These are phyloP conservation scores for Coffea eugenioides DNA, from an alignment of 257 asterid genomes.

Conservation along the genomic window DNA sequence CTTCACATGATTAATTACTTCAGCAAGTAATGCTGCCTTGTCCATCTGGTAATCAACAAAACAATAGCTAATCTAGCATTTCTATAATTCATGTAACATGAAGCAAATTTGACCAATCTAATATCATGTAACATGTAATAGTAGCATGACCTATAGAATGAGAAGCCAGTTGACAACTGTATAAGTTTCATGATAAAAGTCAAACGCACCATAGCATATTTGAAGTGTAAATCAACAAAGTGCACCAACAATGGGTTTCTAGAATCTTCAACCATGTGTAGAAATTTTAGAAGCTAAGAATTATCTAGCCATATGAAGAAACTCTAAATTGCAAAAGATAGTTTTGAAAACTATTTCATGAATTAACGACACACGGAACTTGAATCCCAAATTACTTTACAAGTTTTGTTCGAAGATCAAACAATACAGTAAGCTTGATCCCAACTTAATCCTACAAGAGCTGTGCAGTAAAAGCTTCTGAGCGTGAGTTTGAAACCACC, in stretches of 20 bases:
- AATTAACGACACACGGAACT: not conserved
- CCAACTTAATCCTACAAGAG: not conserved
- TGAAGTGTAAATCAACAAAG: not conserved
- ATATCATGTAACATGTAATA: not conserved
- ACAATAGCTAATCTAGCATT: not conserved
- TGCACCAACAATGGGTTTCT: not conserved
- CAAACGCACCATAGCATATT: not conserved
- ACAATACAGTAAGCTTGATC: not conserved
- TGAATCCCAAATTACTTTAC: not conserved
- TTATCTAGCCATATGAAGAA: too few species aligned
- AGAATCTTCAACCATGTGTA: not conserved
- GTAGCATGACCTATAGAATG: not conserved
- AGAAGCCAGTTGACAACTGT: not conserved
- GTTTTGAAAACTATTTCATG: not conserved
- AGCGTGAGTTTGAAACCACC: not conserved
- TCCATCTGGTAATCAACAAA: slow-evolving; percentile 54
- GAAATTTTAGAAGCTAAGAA: not conserved
- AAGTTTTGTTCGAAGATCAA: not conserved
- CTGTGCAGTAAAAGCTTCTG: not conserved
- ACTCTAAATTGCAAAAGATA: not conserved
- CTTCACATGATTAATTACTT: slow-evolving; percentile 64
- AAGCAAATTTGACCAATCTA: not conserved
- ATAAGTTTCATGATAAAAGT: not conserved
- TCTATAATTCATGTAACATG: not conserved
- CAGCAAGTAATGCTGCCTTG: slow-evolving; percentile 77